Conservation (phyloP, 345 rosid species). For the Euphorbia peplus region DNA sequence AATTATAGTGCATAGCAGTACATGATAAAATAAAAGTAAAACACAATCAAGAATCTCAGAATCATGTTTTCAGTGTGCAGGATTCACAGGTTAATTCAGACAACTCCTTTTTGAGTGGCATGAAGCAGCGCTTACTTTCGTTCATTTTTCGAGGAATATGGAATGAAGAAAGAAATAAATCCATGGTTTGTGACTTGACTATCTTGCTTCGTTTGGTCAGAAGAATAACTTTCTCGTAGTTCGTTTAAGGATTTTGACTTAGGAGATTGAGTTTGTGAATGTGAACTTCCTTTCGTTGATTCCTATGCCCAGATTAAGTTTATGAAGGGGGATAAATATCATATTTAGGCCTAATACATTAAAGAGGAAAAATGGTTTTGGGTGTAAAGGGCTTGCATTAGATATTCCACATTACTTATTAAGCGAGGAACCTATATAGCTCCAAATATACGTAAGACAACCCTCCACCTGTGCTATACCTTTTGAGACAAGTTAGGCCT, state of each 20-base stretch:
- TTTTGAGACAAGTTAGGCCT: no score
- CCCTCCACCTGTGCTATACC: no score
- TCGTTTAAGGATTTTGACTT: not conserved
- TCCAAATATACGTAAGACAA: no score
- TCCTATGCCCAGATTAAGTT: not conserved
- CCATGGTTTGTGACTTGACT: slow-evolving; percentile 44
- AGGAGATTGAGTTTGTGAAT: not conserved
- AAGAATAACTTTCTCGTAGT: not conserved
- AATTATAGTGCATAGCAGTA: slow-evolving; percentile 45
- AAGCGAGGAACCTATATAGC: no score
- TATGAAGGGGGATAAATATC: not conserved
- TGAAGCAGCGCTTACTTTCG: slow-evolving; percentile 91
- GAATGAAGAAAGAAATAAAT: slow-evolving; percentile 69
- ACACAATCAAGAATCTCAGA: slow-evolving; percentile 40
- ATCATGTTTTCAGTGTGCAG: slow-evolving; percentile 35
- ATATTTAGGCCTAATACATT: not conserved
- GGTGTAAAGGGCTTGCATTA: no score
- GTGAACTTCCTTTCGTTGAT: not conserved
- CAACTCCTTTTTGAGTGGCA: slow-evolving; percentile 63
- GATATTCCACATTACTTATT: no score
- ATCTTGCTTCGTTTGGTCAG: slow-evolving; percentile 8
- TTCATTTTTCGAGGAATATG: slow-evolving; percentile 78
- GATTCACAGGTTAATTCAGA: slow-evolving; percentile 40
- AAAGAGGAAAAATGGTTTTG: no score
- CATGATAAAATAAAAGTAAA: no score